Evolutionary conservation across 1,139 yeast species (phyloP), one percentile per base, ranked within the genome.

Genomic region (Petasospora rhodanensis): DNA sequence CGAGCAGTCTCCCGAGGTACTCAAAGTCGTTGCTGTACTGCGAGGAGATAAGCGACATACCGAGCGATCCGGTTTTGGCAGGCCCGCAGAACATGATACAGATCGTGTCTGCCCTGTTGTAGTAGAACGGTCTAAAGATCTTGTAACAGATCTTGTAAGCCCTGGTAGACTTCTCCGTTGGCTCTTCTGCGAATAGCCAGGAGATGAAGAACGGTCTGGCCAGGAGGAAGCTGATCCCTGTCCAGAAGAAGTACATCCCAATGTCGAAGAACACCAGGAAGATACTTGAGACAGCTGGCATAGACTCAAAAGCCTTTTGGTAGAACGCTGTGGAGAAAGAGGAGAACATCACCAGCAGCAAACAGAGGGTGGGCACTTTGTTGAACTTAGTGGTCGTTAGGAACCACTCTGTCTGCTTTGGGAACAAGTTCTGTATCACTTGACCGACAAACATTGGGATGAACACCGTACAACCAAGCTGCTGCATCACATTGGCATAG

Each of bases 361-460:
- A 72, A 78, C 85, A 81, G 50, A 83, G 72, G 4, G 87, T 72
- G 1, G 93, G 89, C 28, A 86, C 76, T 55, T 85, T 84, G 49
- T 69, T 67, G 44, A 85, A 64, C 47, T 70, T 73, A 49, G 77
- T 76, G 12, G 72, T 79, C 4, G 73, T 58, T 36, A 78, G 59
- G 20, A 66, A 62, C 78, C 81, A 75, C 49, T 76, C 72, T 1
- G 77, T 73, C 50, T 74, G 79, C 34, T 66, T 68, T 0, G 91
- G 87, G 42, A 74, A 70, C 2, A 82, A 26, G 52, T 82, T 79
- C 53, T 83, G 94, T 9, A 81, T 51, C 13, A 80, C 76, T 55
- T 86, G 96, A 0, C 96, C 96, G n/a, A 84, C 89, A 55, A 82
- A 78, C 21, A 84, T 58, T 1, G 96, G 96, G 5, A 85, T 74